phyloP scores from a whole-genome alignment of 108 stramenopile species.

The Cyclotella sp. region DNA sequence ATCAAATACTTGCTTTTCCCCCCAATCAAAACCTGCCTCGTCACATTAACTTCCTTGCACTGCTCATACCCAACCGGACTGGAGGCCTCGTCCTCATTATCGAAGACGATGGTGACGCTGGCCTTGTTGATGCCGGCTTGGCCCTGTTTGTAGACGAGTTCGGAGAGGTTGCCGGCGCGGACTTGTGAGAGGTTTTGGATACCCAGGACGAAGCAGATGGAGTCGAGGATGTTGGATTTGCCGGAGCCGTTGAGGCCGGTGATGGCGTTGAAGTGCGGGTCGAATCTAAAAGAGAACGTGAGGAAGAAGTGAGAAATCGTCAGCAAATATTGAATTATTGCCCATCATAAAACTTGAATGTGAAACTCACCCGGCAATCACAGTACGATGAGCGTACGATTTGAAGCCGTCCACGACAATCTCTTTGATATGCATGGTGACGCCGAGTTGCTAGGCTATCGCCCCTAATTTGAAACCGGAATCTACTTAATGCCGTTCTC shows the following conservation, averaged over 20 bases:
- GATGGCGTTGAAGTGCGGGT: conserved; percentile 99
- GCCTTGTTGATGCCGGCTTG: conserved; percentile 99
- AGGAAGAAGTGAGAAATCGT: neutral
- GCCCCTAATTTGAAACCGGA: neutral
- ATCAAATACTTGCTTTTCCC: conserved; percentile 99
- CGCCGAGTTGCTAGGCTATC: neutral
- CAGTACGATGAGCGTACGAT: conserved; percentile 97
- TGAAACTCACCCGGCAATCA: conserved; percentile 89
- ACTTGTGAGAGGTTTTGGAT: conserved; percentile 98
- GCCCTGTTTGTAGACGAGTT: conserved; percentile 99
- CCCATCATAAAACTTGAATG: neutral
- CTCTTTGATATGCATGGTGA: conserved; percentile 94
- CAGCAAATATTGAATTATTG: neutral
- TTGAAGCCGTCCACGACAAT: conserved; percentile 99
- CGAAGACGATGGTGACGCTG: conserved; percentile 94
- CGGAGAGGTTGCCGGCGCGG: conserved; percentile 96
- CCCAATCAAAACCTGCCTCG: conserved; percentile 96
- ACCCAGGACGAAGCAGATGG: conserved; percentile 99
- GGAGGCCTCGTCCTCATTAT: conserved; percentile 89
- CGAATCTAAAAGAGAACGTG: conserved; percentile 72
- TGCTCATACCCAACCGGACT: conserved; percentile 97
- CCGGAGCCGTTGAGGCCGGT: conserved; percentile 99
- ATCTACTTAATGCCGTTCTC: too few species aligned
- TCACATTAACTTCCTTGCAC: conserved; percentile 93
- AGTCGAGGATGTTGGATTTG: conserved; percentile 98